Percentiles rank a stretch among this genome's conserved stretches.
These are phyloP conservation scores for Besnoitia besnoiti DNA, from an alignment of 169 alveolate genomes.

Conservation along the genomic window DNA sequence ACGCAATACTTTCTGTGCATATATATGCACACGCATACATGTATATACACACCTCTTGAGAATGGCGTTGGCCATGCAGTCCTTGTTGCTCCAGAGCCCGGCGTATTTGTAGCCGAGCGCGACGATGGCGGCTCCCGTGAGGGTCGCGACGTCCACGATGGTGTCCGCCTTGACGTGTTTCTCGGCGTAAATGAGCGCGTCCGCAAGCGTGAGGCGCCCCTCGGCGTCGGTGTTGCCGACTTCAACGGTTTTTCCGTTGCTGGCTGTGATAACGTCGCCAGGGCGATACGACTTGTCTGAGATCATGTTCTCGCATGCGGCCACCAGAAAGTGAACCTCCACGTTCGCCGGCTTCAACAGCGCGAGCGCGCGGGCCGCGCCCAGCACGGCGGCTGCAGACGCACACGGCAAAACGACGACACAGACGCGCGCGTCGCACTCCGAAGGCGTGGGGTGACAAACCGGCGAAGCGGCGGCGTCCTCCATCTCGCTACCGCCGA, in stretches of 20 bases:
- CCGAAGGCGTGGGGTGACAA: too few relatives aligned
- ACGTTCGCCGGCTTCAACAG: conserved; percentile 82
- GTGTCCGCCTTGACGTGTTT: conserved; percentile 83
- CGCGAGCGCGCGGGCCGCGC: conserved; percentile 86
- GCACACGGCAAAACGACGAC: too few relatives aligned
- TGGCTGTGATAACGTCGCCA: conserved; percentile 92
- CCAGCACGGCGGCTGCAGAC: conserved; percentile 86
- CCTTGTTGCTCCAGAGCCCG: conserved; percentile 53
- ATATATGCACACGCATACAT: too few relatives aligned
- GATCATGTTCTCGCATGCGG: conserved; percentile 93
- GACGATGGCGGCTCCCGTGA: conserved; percentile 93
- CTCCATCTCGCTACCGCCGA: too few relatives aligned
- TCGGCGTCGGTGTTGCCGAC: conserved; percentile 97
- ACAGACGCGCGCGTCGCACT: too few relatives aligned
- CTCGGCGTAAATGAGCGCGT: conserved; percentile 93
- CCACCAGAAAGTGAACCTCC: conserved; percentile 87
- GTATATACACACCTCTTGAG: conserved; percentile 34
- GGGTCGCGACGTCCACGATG: conserved; percentile 94
- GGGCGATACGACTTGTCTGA: conserved; percentile 90
- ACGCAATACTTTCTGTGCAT: too few relatives aligned
- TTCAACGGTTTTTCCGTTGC: conserved; percentile 87
- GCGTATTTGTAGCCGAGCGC: conserved; percentile 84
- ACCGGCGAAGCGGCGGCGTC: too few relatives aligned
- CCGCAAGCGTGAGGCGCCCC: conserved; percentile 97
- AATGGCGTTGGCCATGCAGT: conserved; percentile 32